These are phyloP conservation scores for Spathaspora boniae DNA, from an alignment of 805 yeast species.

Conservation along the genomic window DNA sequence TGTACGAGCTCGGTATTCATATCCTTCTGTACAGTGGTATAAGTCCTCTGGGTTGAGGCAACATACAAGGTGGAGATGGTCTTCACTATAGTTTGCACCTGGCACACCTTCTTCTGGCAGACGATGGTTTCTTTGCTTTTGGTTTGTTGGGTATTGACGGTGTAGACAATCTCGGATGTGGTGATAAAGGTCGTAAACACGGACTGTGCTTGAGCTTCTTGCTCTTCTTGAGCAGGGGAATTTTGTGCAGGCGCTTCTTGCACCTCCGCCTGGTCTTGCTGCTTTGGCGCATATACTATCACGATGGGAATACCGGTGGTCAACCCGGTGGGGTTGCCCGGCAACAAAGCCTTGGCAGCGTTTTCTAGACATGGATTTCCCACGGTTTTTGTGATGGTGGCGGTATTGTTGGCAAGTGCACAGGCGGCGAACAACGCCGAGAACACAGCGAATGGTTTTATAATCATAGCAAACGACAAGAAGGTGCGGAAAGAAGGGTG, in stretches of 20 bases:
- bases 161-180: slow-evolving; percentile 17
- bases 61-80: too few relatives aligned
- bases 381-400: slow-evolving; percentile 24
- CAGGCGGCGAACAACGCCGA: slow-evolving; percentile 4
- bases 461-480: background rate
- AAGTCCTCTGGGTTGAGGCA: too few relatives aligned
- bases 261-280: slow-evolving; percentile 3
- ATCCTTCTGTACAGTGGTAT: too few relatives aligned
- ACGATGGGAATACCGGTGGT: slow-evolving; percentile 29
- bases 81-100: too few relatives aligned
- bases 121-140: slow-evolving; percentile 13
- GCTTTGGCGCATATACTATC: slow-evolving; percentile 21
- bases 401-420: slow-evolving; percentile 9
- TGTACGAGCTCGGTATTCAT: too few relatives aligned
- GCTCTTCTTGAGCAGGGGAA: too few relatives aligned
- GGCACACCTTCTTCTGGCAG: slow-evolving; percentile 14
- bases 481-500: background rate
- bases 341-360: slow-evolving; percentile 16
- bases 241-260: too few relatives aligned
- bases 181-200: slow-evolving; percentile 13
- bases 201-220: slow-evolving; percentile 4
- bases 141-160: slow-evolving; percentile 18
- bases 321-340: slow-evolving; percentile 15
- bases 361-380: slow-evolving; percentile 20
- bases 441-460: slow-evolving; percentile 1